A percentile compares a stretch with the other conserved stretches of the same genome.
Conservation (phyloP, 2,329 filamentous ascomycete genomes). For the Canariomyces notabilis region DNA sequence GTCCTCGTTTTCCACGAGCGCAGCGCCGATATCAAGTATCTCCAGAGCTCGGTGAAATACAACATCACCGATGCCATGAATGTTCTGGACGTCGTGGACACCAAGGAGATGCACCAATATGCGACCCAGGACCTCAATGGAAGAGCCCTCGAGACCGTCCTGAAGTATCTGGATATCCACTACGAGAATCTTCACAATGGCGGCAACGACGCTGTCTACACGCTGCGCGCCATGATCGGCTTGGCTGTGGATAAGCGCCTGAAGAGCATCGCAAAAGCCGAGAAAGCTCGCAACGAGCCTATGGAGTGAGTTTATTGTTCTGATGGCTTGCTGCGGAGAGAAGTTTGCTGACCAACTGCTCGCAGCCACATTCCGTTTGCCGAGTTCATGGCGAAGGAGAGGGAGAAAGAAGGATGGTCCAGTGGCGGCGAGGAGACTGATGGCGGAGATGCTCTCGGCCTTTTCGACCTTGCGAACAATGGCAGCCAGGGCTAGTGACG, state of each 20-base stretch:
- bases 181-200: constrained; percentile 75
- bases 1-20: constrained; percentile 77
- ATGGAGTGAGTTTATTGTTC: constrained; percentile 5
- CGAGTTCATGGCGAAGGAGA: constrained; percentile 21
- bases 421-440: constrained; percentile 31
- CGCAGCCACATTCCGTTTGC: constrained; percentile 13
- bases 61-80: constrained; percentile 49
- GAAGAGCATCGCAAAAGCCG: constrained; percentile 21
- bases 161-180: constrained; percentile 58
- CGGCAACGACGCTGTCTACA: constrained; percentile 80
- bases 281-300: not conserved
- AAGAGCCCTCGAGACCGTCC: constrained; percentile 54
- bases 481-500: not conserved
- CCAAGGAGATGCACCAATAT: constrained; percentile 62
- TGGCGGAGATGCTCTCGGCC: constrained; percentile 21
- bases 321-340: not conserved
- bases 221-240: constrained; percentile 66
- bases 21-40: constrained; percentile 61
- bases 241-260: constrained; percentile 42
- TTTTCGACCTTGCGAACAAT: not conserved
- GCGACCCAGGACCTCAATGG: constrained; percentile 49
- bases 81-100: constrained; percentile 66
- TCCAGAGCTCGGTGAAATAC: constrained; percentile 62
- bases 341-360: constrained; percentile 1
- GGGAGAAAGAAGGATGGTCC: constrained; percentile 28